These are phyloP conservation scores for Cokeromyces recurvatus DNA, from an alignment of 371 early-diverging fungal genomes.

Conservation along the genomic window DNA sequence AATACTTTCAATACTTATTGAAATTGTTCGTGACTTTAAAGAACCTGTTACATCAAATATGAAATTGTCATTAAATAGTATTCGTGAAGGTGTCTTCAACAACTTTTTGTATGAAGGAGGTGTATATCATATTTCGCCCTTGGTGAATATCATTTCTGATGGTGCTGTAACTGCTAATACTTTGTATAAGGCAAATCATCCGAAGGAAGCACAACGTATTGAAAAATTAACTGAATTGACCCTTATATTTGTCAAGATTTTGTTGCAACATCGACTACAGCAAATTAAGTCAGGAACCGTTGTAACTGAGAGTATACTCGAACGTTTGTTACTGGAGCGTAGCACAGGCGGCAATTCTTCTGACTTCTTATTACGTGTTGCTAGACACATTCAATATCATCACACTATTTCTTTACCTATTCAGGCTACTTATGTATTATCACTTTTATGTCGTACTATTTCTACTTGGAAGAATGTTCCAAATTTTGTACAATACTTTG, in stretches of 20 bases:
- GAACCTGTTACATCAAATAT: neutral
- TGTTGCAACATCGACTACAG: conserved; percentile 29
- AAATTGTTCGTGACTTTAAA: conserved; percentile 26
- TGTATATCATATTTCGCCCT: conserved; percentile 30
- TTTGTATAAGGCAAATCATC: conserved; percentile 19
- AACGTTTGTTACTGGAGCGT: conserved; percentile 19
- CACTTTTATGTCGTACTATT: conserved; percentile 25
- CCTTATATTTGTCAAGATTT: conserved; percentile 27
- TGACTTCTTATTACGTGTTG: conserved; percentile 34
- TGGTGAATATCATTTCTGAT: conserved; percentile 28
- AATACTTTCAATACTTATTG: conserved; percentile 30
- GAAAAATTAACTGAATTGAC: conserved; percentile 32
- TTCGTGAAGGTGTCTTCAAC: conserved; percentile 27
- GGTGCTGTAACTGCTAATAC: conserved; percentile 29
- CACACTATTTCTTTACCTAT: conserved; percentile 25
- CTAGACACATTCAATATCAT: conserved; percentile 30
- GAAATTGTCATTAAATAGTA: conserved; percentile 10
- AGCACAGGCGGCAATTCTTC: conserved; percentile 15
- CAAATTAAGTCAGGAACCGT: conserved; percentile 10
- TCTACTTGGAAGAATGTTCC: conserved; percentile 29
- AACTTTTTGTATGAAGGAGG: conserved; percentile 38
- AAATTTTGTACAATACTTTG: conserved; percentile 39
- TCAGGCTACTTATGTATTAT: conserved; percentile 31
- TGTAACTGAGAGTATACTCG: conserved; percentile 9
- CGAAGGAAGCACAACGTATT: conserved; percentile 28